A percentile compares a stretch with the other conserved stretches of the same genome.
Conservation (phyloP, 345 rosid genomes). For the Salix brachista region DNA sequence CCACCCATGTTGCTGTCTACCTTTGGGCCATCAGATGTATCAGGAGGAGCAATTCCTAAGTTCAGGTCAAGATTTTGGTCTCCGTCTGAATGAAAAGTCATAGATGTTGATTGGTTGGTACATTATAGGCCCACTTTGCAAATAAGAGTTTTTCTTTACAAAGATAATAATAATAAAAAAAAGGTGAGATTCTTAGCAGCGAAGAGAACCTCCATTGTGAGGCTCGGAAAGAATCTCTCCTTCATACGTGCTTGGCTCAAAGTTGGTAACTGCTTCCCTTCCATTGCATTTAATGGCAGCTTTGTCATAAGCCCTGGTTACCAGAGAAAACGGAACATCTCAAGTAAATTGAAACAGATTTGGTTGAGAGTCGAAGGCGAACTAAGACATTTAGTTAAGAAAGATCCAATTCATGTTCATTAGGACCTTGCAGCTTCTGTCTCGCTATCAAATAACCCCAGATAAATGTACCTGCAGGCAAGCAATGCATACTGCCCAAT, state of each 20-base stretch:
- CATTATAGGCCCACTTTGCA: neutral
- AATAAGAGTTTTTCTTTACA: neutral
- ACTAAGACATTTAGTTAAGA: neutral
- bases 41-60: conserved; percentile 55
- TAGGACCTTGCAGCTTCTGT: conserved; percentile 92
- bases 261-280: conserved; percentile 92
- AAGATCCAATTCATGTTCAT: conserved; percentile 12
- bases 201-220: conserved; percentile 28
- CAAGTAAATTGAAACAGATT: neutral
- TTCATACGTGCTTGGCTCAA: conserved; percentile 62
- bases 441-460: conserved; percentile 87
- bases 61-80: conserved; percentile 46
- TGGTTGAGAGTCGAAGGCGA: neutral
- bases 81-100: conserved; percentile 28
- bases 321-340: conserved; percentile 15
- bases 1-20: conserved; percentile 9
- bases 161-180: neutral
- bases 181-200: neutral
- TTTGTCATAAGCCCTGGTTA: conserved; percentile 80
- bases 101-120: neutral
- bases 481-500: conserved; percentile 24
- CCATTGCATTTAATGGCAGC: conserved; percentile 86
- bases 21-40: conserved; percentile 19
- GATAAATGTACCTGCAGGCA: conserved; percentile 82
- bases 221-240: conserved; percentile 35